Evolutionary conservation across 2,329 filamentous ascomycete genomes (phyloP).

Genomic region (Talaromyces piceae): DNA sequence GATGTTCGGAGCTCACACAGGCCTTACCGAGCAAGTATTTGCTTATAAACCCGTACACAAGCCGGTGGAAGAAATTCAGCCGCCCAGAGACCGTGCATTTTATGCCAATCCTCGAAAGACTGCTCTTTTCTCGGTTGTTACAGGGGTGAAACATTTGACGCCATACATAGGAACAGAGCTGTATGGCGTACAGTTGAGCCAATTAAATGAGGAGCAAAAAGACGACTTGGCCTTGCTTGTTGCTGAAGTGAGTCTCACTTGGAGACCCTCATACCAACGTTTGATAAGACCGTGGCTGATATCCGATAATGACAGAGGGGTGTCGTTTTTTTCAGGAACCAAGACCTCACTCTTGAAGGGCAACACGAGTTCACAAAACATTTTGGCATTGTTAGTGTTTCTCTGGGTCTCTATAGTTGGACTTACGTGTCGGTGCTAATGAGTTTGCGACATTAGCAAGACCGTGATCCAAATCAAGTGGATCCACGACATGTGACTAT

Average conservation of each 20-base stretch:
- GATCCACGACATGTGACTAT: conserved; percentile 6
- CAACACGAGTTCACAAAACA: conserved; percentile 4
- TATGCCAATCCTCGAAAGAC: conserved; percentile 2
- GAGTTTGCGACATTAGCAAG: neutral
- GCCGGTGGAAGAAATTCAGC: conserved; percentile 1
- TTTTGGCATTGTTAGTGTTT: conserved; percentile 4
- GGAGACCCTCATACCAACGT: too few relatives aligned
- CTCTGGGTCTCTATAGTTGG: neutral
- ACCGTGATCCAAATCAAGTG: conserved; percentile 5
- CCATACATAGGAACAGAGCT: conserved; percentile 3
- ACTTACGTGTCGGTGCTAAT: neutral
- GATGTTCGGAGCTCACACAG: conserved; percentile 5
- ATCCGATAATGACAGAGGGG: conserved; percentile 1
- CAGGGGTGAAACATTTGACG: conserved; percentile 3
- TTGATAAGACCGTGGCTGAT: too few relatives aligned
- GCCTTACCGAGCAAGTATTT: conserved; percentile 1
- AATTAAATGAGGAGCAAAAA: neutral
- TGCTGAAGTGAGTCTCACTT: neutral
- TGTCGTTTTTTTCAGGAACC: conserved; percentile 5
- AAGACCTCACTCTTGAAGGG: conserved; percentile 2
- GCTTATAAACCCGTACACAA: conserved; percentile 1
- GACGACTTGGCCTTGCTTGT: conserved; percentile 5
- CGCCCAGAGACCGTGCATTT: conserved; percentile 2
- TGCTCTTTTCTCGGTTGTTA: neutral
- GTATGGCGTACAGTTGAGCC: conserved; percentile 4